Conservation (phyloP, 176 grass and related monocot species). For the Aegilops speltoides region DNA sequence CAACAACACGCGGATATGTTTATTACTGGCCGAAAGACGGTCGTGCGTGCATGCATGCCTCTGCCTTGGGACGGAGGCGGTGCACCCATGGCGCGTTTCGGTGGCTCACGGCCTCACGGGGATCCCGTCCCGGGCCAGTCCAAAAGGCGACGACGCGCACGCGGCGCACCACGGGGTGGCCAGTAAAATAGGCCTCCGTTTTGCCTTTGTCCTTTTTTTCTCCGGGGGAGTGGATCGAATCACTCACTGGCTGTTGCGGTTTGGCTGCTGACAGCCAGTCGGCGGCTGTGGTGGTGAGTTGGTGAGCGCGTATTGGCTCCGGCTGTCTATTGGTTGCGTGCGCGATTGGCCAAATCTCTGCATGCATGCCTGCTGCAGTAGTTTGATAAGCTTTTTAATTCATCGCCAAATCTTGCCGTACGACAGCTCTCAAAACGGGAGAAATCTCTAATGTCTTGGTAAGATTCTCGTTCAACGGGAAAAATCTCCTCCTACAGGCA, state of each 20-base stretch:
- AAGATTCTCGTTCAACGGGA: background rate
- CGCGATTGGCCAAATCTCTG: background rate
- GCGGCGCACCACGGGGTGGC: background rate
- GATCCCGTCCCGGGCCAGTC: background rate
- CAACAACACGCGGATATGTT: background rate
- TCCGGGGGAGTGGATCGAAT: background rate
- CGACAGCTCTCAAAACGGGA: background rate
- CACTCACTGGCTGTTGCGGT: background rate
- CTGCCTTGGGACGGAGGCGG: background rate
- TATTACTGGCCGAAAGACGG: background rate
- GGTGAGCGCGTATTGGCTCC: too few species aligned
- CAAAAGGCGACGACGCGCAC: background rate
- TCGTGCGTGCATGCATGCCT: background rate
- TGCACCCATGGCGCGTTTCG: background rate
- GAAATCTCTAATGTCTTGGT: background rate
- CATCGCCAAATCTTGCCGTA: background rate
- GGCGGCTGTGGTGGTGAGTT: too few species aligned
- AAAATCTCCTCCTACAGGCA: background rate
- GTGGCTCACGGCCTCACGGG: constrained; percentile 26
- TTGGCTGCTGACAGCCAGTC: background rate
- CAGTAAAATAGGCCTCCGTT: background rate
- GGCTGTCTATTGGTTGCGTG: background rate
- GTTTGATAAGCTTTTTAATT: background rate
- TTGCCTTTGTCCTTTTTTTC: background rate
- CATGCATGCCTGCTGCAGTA: background rate